These are phyloP conservation scores for Cryptococcus floricola DNA, from an alignment of 1,284 basidiomycete genomes.

Conservation along the genomic window DNA sequence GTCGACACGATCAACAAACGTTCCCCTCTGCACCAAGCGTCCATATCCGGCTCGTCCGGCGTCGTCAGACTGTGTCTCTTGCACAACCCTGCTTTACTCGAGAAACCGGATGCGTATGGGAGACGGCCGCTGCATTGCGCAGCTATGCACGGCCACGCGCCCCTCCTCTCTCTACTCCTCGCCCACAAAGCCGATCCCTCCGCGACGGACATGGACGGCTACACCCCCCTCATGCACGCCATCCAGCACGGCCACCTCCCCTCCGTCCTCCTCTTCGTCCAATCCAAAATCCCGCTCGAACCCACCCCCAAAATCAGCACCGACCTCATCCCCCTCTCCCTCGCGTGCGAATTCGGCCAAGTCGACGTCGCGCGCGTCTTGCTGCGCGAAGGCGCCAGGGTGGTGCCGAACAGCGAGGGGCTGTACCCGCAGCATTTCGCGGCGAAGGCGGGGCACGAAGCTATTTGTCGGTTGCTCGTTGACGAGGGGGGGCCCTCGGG, in stretches of 20 bases:
- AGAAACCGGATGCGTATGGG: constrained; percentile 64
- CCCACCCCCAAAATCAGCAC: constrained; percentile 54
- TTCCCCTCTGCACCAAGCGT: constrained; percentile 90
- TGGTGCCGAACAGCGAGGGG: constrained; percentile 85
- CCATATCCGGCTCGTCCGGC: constrained; percentile 75
- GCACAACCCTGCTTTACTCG: constrained; percentile 48
- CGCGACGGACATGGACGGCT: constrained; percentile 85
- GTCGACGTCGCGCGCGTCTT: constrained; percentile 76
- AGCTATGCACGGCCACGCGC: constrained; percentile 83
- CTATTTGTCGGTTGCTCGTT: constrained; percentile 76
- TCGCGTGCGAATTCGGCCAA: constrained; percentile 88
- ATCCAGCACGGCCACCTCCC: constrained; percentile 79
- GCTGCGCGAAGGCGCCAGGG: constrained; percentile 70
- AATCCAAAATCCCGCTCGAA: constrained; percentile 57
- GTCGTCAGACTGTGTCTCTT: constrained; percentile 78
- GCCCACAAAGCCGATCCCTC: constrained; percentile 60
- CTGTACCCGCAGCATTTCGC: constrained; percentile 97
- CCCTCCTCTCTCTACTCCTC: constrained; percentile 73
- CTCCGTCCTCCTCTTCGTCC: constrained; percentile 72
- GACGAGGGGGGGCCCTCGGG: constrained; percentile 52
- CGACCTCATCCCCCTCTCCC: constrained; percentile 81
- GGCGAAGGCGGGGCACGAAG: constrained; percentile 86
- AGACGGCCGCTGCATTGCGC: constrained; percentile 94
- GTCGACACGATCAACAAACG: constrained; percentile 97
- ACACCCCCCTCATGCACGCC: constrained; percentile 88